Conservation (phyloP, 169 alveolate species). For the Babesia caballi region DNA sequence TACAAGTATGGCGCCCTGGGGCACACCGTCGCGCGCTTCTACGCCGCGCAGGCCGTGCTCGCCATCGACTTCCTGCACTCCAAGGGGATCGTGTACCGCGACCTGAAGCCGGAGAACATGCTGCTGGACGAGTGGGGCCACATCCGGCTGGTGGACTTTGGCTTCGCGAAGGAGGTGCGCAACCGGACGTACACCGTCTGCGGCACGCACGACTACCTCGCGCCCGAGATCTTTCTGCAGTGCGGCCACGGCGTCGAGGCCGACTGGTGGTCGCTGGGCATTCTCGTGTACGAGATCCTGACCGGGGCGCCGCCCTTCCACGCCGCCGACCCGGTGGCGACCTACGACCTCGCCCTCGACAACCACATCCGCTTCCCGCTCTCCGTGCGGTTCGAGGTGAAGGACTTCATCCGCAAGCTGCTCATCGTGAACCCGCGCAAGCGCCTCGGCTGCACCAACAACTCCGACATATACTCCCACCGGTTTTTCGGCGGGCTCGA, state of each 20-base stretch:
- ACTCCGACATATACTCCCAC: constrained; percentile 78
- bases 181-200: constrained; percentile 76
- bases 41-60: constrained; percentile 72
- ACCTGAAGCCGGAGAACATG: constrained; percentile 84
- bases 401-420: constrained; percentile 75
- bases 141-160: constrained; percentile 81
- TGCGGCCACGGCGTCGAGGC: constrained; percentile 81
- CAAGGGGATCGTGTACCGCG: constrained; percentile 78
- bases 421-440: constrained; percentile 80
- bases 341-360: constrained; percentile 73
- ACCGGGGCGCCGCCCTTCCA: constrained; percentile 86
- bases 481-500: constrained; percentile 78
- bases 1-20: constrained; percentile 57
- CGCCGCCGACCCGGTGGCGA: constrained; percentile 58
- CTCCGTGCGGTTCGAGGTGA: constrained; percentile 58
- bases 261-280: constrained; percentile 86
- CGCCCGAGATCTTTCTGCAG: constrained; percentile 82
- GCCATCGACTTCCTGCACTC: constrained; percentile 80
- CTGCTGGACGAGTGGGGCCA: constrained; percentile 75
- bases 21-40: constrained; percentile 66
- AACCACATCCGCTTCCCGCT: constrained; percentile 64
- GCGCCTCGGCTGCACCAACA: constrained; percentile 77
- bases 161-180: constrained; percentile 73
- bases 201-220: constrained; percentile 85
- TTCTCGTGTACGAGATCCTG: constrained; percentile 81